Conservation (phyloP, 768 basidiomycete genomes). For the Calocera viscosa region DNA sequence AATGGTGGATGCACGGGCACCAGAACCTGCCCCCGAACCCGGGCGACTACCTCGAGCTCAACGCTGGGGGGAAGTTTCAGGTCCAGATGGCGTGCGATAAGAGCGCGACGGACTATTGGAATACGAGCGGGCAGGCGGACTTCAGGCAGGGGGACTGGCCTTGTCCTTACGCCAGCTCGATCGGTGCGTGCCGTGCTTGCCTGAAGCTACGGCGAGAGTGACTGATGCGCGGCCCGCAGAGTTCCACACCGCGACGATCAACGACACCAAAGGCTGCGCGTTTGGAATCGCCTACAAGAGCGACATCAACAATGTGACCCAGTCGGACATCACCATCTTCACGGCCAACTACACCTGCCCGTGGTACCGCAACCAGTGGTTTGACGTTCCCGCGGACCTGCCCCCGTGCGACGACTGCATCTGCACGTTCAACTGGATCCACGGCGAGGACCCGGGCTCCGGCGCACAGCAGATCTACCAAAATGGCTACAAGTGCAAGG, state of each 20-base stretch:
- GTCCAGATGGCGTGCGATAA: slow-evolving; percentile 49
- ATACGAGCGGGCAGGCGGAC: not conserved
- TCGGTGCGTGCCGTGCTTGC: not conserved
- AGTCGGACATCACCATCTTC: slow-evolving; percentile 60
- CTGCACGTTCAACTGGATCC: slow-evolving; percentile 8
- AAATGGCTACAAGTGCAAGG: slow-evolving; percentile 5
- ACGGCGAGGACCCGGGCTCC: not conserved
- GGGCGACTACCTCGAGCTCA: slow-evolving; percentile 46
- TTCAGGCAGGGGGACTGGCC: slow-evolving; percentile 2
- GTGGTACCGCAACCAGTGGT: slow-evolving; percentile 59
- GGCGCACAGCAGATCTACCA: slow-evolving; percentile 7
- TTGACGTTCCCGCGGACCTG: slow-evolving; percentile 53
- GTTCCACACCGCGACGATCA: slow-evolving; percentile 44
- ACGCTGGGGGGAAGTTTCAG: slow-evolving; percentile 43
- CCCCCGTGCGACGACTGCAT: slow-evolving; percentile 7
- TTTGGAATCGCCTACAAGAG: slow-evolving; percentile 65
- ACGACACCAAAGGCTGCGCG: slow-evolving; percentile 50
- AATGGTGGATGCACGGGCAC: slow-evolving; percentile 39
- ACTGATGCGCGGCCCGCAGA: slow-evolving; percentile 15
- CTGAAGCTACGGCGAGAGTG: not conserved
- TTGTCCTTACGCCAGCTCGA: not conserved
- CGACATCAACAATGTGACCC: slow-evolving; percentile 43
- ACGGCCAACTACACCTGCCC: slow-evolving; percentile 66
- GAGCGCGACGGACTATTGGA: slow-evolving; percentile 45
- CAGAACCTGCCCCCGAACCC: slow-evolving; percentile 45